These are phyloP conservation scores for Hypoxylon sp. DNA, from an alignment of 2,329 filamentous ascomycete species.

Conservation along the genomic window DNA sequence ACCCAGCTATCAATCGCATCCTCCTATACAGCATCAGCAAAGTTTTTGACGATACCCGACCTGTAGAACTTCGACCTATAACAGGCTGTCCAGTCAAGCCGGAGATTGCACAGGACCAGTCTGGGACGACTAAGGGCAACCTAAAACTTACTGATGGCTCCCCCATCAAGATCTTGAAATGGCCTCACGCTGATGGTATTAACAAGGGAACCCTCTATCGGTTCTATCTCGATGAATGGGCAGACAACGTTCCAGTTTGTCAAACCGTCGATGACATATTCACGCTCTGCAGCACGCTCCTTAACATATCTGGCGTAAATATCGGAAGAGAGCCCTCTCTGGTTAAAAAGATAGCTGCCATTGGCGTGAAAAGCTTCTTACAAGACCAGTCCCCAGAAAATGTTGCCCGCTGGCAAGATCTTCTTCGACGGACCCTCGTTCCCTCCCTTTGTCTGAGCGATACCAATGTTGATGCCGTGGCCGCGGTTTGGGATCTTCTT, in stretches of 20 bases:
- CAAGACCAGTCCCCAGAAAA: conserved; percentile 80
- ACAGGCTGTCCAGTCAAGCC: conserved; percentile 52
- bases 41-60: conserved; percentile 67
- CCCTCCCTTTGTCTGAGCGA: conserved; percentile 89
- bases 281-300: conserved; percentile 83
- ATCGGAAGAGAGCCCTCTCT: conserved; percentile 87
- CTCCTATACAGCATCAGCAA: conserved; percentile 85
- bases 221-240: conserved; percentile 98
- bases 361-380: conserved; percentile 80
- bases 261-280: conserved; percentile 93
- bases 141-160: conserved; percentile 72
- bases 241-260: conserved; percentile 91
- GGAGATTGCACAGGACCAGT: conserved; percentile 70
- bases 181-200: conserved; percentile 87
- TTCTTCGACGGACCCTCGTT: conserved; percentile 86
- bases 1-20: conserved; percentile 83
- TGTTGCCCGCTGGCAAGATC: conserved; percentile 81
- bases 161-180: conserved; percentile 78
- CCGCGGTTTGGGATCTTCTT: conserved; percentile 87
- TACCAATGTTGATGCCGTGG: conserved; percentile 84
- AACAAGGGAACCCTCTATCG: conserved; percentile 84
- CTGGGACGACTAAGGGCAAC: conserved; percentile 75
- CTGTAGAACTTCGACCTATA: conserved; percentile 52
- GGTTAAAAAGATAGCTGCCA: conserved; percentile 84
- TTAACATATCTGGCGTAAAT: conserved; percentile 88